phyloP scores from a whole-genome alignment of 495 filamentous ascomycete species.

The Rhypophila decipiens region DNA sequence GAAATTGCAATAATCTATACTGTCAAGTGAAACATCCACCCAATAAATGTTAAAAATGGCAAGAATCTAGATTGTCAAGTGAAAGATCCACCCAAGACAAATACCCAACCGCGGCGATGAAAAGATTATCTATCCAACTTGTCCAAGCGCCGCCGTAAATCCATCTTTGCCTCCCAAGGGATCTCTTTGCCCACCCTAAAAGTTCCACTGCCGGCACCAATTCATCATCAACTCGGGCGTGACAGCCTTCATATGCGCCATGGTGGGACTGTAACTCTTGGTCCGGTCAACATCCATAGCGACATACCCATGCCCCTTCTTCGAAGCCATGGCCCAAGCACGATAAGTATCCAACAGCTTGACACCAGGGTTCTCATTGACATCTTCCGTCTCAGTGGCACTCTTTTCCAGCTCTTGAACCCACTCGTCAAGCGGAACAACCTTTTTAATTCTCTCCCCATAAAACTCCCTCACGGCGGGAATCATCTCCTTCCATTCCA shows the following conservation, averaged over 20 bases:
- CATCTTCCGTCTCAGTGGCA: slow-evolving; percentile 19
- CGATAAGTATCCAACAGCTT: slow-evolving; percentile 42
- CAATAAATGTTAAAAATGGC: too few relatives aligned
- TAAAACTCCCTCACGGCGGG: slow-evolving; percentile 30
- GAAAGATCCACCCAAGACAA: too few relatives aligned
- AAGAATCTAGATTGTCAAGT: too few relatives aligned
- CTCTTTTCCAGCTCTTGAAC: slow-evolving; percentile 31
- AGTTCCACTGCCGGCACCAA: slow-evolving; percentile 47
- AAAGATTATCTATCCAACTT: too few relatives aligned
- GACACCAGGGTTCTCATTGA: slow-evolving; percentile 34
- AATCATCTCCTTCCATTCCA: slow-evolving; percentile 30
- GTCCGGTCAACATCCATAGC: slow-evolving; percentile 26
- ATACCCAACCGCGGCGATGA: too few relatives aligned
- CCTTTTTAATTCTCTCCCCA: slow-evolving; percentile 25
- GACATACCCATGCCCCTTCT: slow-evolving; percentile 16
- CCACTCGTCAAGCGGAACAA: slow-evolving; percentile 38
- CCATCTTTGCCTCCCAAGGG: too few relatives aligned
- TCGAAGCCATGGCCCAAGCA: slow-evolving; percentile 14
- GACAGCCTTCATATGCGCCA: slow-evolving; percentile 30
- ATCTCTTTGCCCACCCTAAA: slow-evolving; percentile 16
- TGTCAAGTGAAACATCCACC: too few relatives aligned
- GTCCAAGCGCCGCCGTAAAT: too few relatives aligned
- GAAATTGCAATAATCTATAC: too few relatives aligned
- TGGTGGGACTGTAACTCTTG: slow-evolving; percentile 25
- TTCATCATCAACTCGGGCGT: slow-evolving; percentile 37